phyloP scores from a whole-genome alignment of 176 grass and related monocot genomes.

The Lolium multiflorum region DNA sequence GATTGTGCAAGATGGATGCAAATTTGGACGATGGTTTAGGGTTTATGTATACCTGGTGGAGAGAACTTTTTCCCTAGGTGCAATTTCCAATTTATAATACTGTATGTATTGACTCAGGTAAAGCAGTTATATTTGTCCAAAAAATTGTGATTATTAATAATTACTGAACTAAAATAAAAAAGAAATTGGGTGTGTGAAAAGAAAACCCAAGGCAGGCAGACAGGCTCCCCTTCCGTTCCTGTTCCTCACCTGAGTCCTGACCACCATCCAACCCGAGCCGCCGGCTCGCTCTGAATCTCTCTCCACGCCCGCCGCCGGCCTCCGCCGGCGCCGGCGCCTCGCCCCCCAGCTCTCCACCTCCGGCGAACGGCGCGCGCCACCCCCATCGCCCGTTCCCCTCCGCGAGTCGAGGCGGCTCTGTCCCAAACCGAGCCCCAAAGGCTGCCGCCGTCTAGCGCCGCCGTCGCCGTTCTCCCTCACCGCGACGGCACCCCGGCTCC shows the following conservation, averaged over 20 bases:
- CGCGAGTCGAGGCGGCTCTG: background rate
- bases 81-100: no score
- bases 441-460: background rate
- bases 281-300: slow-evolving; percentile 17
- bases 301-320: background rate
- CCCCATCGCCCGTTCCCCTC: background rate
- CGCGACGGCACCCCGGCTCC: slow-evolving; percentile 5
- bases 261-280: slow-evolving; percentile 28
- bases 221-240: background rate
- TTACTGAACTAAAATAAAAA: background rate
- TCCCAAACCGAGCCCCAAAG: background rate
- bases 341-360: background rate
- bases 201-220: background rate
- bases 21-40: no score
- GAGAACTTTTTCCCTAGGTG: no score
- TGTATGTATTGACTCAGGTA: background rate
- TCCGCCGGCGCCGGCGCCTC: background rate
- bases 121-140: background rate
- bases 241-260: slow-evolving; percentile 30
- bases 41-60: no score
- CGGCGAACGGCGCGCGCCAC: background rate
- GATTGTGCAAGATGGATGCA: no score
- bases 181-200: background rate
- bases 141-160: background rate
- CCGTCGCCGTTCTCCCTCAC: no score